Percentiles rank a stretch among this genome's conserved stretches.
Evolutionary conservation across 176 grass and related monocot species (phyloP).

Genomic region (Aegilops bicornis): DNA sequence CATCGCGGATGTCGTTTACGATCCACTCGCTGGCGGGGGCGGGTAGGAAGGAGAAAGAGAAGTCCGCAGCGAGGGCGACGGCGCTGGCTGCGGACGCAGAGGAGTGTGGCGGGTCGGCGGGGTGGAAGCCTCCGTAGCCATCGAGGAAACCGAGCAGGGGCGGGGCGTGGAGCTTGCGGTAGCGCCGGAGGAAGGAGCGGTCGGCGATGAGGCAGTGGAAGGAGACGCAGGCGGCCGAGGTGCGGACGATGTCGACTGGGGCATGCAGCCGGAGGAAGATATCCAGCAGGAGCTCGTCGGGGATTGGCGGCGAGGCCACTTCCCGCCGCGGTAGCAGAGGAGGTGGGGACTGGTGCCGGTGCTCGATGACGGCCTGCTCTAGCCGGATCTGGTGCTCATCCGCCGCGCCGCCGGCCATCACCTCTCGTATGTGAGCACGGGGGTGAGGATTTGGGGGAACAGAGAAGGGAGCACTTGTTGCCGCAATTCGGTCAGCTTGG

Average conservation of each 20-base stretch:
- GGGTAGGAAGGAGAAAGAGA: neutral
- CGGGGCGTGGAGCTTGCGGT: neutral
- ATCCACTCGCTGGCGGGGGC: neutral
- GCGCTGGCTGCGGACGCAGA: neutral
- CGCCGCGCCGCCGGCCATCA: too few relatives aligned
- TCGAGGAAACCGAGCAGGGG: neutral
- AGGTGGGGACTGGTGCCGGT: too few relatives aligned
- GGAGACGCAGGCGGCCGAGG: neutral
- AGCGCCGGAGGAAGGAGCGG: neutral
- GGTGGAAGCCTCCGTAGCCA: neutral
- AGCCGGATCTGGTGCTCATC: too few relatives aligned
- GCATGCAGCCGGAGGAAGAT: neutral
- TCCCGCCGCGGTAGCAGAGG: too few relatives aligned
- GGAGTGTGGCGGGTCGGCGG: neutral
- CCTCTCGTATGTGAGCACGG: too few relatives aligned
- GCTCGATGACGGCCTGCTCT: too few relatives aligned
- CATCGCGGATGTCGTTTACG: neutral
- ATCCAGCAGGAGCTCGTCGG: neutral
- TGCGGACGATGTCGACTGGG: neutral
- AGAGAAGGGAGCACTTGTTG: too few relatives aligned
- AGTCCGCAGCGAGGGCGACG: neutral
- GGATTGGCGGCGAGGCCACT: neutral
- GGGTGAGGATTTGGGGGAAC: too few relatives aligned
- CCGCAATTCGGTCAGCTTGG: too few relatives aligned
- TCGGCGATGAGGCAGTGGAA: neutral